These are phyloP conservation scores for Candida xiaguanensis DNA, from an alignment of 805 yeast species.

Conservation along the genomic window DNA sequence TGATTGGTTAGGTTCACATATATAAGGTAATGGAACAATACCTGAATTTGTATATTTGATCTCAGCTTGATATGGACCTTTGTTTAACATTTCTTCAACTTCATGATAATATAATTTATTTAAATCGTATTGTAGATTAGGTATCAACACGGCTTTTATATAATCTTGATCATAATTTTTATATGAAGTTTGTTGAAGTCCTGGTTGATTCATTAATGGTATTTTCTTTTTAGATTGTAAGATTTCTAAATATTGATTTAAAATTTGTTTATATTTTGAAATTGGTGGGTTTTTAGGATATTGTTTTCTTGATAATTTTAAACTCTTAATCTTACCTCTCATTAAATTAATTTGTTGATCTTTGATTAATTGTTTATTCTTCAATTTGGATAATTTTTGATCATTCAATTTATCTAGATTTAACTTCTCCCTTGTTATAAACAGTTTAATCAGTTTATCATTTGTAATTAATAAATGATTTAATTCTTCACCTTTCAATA, in stretches of 20 bases:
- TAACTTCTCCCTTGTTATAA: background rate
- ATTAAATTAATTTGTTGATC: conserved; percentile 1
- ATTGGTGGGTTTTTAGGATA: background rate
- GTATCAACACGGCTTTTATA: conserved; percentile 28
- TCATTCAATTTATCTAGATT: background rate
- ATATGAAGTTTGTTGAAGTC: background rate
- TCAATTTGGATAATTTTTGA: background rate
- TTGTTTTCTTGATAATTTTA: conserved; percentile 3
- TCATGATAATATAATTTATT: conserved; percentile 23
- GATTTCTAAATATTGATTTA: conserved; percentile 25
- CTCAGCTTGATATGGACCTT: conserved; percentile 36
- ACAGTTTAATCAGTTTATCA: no score
- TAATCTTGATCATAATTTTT: conserved; percentile 30
- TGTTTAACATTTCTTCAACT: conserved; percentile 20
- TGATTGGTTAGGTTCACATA: conserved; percentile 26
- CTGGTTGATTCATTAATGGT: conserved; percentile 13
- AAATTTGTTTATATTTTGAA: background rate
- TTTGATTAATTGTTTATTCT: background rate
- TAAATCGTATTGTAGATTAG: conserved; percentile 30
- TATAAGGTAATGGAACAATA: conserved; percentile 23
- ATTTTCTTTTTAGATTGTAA: conserved; percentile 22
- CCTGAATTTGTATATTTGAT: conserved; percentile 31
- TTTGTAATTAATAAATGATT: background rate
- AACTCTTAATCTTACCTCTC: conserved; percentile 4
- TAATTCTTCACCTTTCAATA: conserved; percentile 1